Evolutionary conservation across 1,284 basidiomycete species (phyloP).

Genomic region (Naganishia liquefaciens): DNA sequence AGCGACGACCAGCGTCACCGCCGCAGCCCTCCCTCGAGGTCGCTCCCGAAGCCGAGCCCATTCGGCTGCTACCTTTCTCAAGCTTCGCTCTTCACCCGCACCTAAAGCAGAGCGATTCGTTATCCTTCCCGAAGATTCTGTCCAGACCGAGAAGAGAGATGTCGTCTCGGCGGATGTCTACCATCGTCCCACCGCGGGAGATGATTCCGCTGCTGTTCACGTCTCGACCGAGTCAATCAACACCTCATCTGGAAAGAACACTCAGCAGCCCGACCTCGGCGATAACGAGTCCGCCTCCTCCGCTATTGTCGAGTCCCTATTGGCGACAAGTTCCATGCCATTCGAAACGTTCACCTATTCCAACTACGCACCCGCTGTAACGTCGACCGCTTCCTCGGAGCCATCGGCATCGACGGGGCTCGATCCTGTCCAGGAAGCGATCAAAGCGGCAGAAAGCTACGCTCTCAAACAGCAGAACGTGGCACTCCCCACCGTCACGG

Average conservation of each 20-base stretch:
- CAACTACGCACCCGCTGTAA: conserved; percentile 34
- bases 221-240: conserved; percentile 29
- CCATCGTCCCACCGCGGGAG: conserved; percentile 5
- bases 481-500: conserved; percentile 49
- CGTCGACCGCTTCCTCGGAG: conserved; percentile 4
- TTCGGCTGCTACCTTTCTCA: conserved; percentile 24
- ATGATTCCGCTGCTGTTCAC: conserved; percentile 7
- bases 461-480: conserved; percentile 41
- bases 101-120: conserved; percentile 11
- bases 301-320: conserved; percentile 39
- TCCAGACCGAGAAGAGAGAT: conserved; percentile 9
- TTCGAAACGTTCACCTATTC: conserved; percentile 47
- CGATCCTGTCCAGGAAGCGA: conserved; percentile 35
- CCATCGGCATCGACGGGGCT: not conserved
- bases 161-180: conserved; percentile 20
- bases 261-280: conserved; percentile 39
- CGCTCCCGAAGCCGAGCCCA: conserved; percentile 6
- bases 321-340: conserved; percentile 37
- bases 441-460: conserved; percentile 43
- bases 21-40: conserved; percentile 23
- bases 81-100: conserved; percentile 21
- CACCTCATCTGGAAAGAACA: conserved; percentile 40
- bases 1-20: conserved; percentile 11
- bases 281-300: conserved; percentile 29
- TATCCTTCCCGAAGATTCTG: conserved; percentile 7